Conservation (phyloP, 306 rosid genomes). For the Pyrus bretschneideri region DNA sequence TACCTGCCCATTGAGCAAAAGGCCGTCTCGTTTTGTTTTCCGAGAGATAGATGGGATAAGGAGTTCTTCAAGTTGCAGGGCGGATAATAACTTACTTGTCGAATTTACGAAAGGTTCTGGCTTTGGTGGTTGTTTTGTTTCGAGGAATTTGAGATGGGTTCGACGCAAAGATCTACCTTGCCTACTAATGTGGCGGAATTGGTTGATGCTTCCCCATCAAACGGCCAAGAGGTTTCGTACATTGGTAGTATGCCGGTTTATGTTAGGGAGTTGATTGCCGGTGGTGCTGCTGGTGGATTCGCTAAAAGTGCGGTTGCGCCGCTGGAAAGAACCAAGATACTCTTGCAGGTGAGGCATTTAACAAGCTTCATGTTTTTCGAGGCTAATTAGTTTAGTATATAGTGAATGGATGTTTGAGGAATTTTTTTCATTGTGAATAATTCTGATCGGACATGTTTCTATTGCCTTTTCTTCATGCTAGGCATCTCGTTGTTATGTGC, state of each 20-base stretch:
- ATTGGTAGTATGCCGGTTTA: constrained; percentile 65
- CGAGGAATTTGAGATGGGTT: constrained; percentile 38
- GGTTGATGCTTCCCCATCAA: constrained; percentile 58
- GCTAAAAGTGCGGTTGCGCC: constrained; percentile 86
- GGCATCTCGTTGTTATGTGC: background rate
- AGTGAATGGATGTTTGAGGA: background rate
- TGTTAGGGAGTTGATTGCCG: constrained; percentile 79
- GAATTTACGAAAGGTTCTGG: background rate
- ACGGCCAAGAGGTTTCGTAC: constrained; percentile 34
- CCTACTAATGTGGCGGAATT: constrained; percentile 59
- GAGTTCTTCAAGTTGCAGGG: constrained; percentile 62
- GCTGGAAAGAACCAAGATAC: constrained; percentile 84
- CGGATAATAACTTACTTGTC: constrained; percentile 30
- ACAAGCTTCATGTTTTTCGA: background rate
- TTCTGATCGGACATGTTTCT: background rate
- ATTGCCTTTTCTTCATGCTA: background rate
- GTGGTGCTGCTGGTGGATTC: constrained; percentile 90
- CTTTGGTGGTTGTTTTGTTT: background rate
- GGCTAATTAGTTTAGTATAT: constrained; percentile 8
- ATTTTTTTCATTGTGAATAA: background rate
- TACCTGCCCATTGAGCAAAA: constrained; percentile 19
- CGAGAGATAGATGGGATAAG: constrained; percentile 64
- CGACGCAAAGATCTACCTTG: constrained; percentile 64
- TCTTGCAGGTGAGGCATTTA: constrained; percentile 66
- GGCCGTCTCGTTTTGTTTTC: constrained; percentile 22